Percentiles rank a stretch among this genome's conserved stretches.
Evolutionary conservation across 1,284 basidiomycete genomes (phyloP).

Genomic region (Marasmius sp.): DNA sequence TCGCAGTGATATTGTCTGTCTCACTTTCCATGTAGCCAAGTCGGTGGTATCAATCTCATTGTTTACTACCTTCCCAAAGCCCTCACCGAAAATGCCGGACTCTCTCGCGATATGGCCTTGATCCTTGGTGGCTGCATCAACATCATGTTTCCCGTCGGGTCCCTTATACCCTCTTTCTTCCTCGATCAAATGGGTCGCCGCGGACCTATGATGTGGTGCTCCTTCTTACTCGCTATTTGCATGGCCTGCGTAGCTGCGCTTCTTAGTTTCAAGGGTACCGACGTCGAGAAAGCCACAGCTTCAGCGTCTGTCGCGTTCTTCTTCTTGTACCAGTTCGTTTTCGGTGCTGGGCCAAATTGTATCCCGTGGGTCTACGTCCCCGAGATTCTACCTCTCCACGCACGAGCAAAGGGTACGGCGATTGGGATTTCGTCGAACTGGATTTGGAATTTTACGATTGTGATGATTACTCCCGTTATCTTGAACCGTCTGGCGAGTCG

Average conservation of each 20-base stretch:
- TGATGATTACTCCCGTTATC: constrained; percentile 7
- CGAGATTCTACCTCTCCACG: constrained; percentile 9
- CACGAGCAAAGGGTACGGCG: constrained; percentile 8
- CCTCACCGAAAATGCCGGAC: constrained; percentile 3
- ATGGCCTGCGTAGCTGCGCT: constrained; percentile 5
- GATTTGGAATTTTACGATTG: constrained; percentile 12
- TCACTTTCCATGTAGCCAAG: not conserved
- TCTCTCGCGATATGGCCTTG: not conserved
- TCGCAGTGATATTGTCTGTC: not conserved
- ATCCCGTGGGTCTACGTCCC: constrained; percentile 10
- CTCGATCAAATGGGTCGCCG: constrained; percentile 9
- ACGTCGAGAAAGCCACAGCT: constrained; percentile 4
- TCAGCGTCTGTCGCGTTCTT: constrained; percentile 6
- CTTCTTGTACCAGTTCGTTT: constrained; percentile 7
- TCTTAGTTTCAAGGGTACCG: constrained; percentile 7
- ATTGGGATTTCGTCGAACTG: constrained; percentile 9
- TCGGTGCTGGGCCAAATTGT: constrained; percentile 10
- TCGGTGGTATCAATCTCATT: constrained; percentile 9
- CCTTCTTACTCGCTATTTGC: constrained; percentile 2
- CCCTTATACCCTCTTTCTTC: constrained; percentile 6
- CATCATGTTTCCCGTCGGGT: constrained; percentile 10
- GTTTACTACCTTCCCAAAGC: constrained; percentile 9
- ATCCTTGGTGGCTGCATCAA: constrained; percentile 11
- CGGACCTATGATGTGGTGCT: constrained; percentile 4
- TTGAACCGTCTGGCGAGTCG: constrained; percentile 3